Conservation (phyloP, 2,329 filamentous ascomycete genomes). For the Westerdykella ornata region DNA sequence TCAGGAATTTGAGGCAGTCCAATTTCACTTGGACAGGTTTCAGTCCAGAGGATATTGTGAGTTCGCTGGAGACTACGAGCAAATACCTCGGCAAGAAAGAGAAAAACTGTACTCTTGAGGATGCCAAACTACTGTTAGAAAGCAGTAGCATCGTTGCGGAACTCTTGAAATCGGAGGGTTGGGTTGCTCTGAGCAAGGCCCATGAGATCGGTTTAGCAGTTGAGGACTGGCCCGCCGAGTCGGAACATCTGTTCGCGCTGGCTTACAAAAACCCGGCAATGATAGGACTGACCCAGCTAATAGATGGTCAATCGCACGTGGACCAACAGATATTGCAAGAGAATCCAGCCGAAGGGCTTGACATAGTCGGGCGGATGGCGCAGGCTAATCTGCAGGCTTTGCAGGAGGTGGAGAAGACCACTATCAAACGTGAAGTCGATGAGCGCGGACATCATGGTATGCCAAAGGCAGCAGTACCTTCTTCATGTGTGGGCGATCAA, state of each 20-base stretch:
- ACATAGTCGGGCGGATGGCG: constrained; percentile 21
- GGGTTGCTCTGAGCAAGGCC: constrained; percentile 59
- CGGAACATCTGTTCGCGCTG: constrained; percentile 62
- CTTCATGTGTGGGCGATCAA: constrained; percentile 35
- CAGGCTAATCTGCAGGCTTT: constrained; percentile 22
- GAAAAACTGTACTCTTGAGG: constrained; percentile 53
- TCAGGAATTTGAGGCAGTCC: constrained; percentile 72
- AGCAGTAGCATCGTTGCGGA: constrained; percentile 60
- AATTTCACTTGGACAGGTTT: constrained; percentile 85
- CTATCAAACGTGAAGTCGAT: neutral
- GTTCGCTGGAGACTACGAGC: constrained; percentile 58
- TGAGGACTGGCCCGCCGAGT: constrained; percentile 56
- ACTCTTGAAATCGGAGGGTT: constrained; percentile 56
- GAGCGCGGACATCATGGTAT: neutral
- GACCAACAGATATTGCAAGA: constrained; percentile 29
- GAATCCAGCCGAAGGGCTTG: constrained; percentile 22
- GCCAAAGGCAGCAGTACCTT: constrained; percentile 37
- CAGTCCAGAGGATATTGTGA: constrained; percentile 54
- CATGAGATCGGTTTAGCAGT: constrained; percentile 76
- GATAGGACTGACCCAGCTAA: constrained; percentile 52
- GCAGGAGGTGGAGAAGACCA: constrained; percentile 16
- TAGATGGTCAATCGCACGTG: constrained; percentile 52
- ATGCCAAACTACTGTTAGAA: constrained; percentile 54
- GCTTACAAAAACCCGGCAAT: constrained; percentile 45
- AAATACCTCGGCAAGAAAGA: constrained; percentile 60